A percentile compares a stretch with the other conserved stretches of the same genome.
Conservation (phyloP, 768 basidiomycete genomes). For the Collybia mongolica region DNA sequence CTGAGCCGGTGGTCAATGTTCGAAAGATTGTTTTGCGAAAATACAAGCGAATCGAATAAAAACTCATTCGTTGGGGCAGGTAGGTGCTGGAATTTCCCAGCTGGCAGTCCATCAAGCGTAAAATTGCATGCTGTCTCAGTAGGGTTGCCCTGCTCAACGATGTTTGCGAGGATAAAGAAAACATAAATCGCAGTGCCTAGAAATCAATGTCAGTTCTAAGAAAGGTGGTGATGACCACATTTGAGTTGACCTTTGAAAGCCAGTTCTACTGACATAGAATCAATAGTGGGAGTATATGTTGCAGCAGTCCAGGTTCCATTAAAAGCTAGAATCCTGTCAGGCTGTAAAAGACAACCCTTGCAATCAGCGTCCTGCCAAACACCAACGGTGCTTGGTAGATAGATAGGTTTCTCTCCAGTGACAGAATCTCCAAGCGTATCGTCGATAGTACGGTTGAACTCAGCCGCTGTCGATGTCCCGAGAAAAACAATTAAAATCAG, state of each 20-base stretch:
- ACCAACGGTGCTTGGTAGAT: constrained; percentile 11
- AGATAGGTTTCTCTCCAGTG: constrained; percentile 15
- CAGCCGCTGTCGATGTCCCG: not conserved
- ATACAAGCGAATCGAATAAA: constrained; percentile 28
- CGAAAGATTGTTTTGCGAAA: constrained; percentile 20
- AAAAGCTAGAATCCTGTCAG: constrained; percentile 8
- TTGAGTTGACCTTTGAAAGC: constrained; percentile 3
- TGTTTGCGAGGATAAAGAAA: constrained; percentile 34
- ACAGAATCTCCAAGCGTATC: constrained; percentile 20
- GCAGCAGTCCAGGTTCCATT: constrained; percentile 21
- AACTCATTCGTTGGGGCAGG: constrained; percentile 21
- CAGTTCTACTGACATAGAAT: constrained; percentile 8
- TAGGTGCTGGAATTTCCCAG: constrained; percentile 21
- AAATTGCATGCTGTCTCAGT: constrained; percentile 25
- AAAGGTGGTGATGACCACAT: not conserved
- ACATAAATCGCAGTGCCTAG: constrained; percentile 34
- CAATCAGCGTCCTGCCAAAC: constrained; percentile 16
- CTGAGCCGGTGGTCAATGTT: constrained; percentile 25
- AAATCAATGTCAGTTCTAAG: not conserved
- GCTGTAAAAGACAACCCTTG: constrained; percentile 14
- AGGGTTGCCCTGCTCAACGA: constrained; percentile 15
- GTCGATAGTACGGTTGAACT: constrained; percentile 20
- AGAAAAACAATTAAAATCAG: too few species aligned
- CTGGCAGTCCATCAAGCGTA: constrained; percentile 24
- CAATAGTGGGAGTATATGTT: constrained; percentile 12